Conservation (phyloP, 2,329 filamentous ascomycete species). For the Coniosporium tulheliwenetii region DNA sequence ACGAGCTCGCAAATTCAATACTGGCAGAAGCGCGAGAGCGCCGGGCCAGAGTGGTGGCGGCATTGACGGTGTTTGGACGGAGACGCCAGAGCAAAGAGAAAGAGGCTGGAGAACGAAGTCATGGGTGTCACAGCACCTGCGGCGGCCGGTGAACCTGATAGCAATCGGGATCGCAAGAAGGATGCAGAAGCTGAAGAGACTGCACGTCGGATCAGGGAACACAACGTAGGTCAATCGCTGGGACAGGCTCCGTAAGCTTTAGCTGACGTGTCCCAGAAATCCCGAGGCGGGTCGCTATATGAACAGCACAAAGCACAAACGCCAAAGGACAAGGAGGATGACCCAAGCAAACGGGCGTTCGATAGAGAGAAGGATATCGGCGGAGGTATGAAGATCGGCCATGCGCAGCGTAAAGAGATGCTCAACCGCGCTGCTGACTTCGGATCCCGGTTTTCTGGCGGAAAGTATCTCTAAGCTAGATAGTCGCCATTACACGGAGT, state of each 20-base stretch:
- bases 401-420: conserved; percentile 62
- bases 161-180: conserved; percentile 3
- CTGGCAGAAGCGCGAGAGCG: conserved; percentile 42
- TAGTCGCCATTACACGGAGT: no score
- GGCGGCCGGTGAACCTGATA: conserved; percentile 14
- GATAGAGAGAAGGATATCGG: conserved; percentile 92
- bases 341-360: conserved; percentile 78
- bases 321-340: conserved; percentile 58
- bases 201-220: conserved; percentile 38
- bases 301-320: conserved; percentile 29
- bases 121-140: conserved; percentile 48
- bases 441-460: conserved; percentile 64
- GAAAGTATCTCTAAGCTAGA: conserved; percentile 36
- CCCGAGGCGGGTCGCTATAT: conserved; percentile 25
- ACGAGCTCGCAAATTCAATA: conserved; percentile 68
- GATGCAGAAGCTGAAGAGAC: conserved; percentile 26
- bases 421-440: conserved; percentile 69
- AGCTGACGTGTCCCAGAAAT: conserved; percentile 22
- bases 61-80: conserved; percentile 60
- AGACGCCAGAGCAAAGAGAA: conserved; percentile 81
- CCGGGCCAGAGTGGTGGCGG: conserved; percentile 19
- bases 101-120: conserved; percentile 65
- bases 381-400: conserved; percentile 53
- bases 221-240: conserved; percentile 34
- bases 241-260: not conserved